Evolutionary conservation across 176 grass and related monocot species (phyloP).

Genomic region (Oryza nivara): DNA sequence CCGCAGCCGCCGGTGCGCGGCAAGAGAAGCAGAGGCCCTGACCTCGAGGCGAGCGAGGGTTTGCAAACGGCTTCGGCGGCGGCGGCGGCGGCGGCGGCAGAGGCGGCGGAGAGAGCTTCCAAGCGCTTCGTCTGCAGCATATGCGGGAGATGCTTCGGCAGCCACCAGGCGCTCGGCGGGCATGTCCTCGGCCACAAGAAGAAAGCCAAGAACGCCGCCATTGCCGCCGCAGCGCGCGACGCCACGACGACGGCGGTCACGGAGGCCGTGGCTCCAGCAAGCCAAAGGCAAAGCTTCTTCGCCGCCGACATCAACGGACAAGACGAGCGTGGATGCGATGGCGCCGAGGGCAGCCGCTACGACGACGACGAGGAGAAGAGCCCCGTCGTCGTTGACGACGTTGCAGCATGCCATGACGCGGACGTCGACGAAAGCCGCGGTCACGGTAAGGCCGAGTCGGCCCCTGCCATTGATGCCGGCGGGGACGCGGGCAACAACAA

Average conservation of each 20-base stretch:
- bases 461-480: not conserved
- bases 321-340: not conserved
- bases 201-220: slow-evolving; percentile 35
- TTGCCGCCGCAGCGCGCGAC: not conserved
- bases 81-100: not conserved
- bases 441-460: not conserved
- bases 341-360: no score
- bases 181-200: slow-evolving; percentile 43
- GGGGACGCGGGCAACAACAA: not conserved
- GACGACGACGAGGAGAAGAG: not conserved
- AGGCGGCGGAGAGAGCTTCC: not conserved
- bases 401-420: not conserved
- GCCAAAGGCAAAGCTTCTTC: not conserved
- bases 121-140: slow-evolving; percentile 16
- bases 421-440: no score
- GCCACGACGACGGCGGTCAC: not conserved
- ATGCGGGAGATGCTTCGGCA: slow-evolving; percentile 25
- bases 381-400: no score
- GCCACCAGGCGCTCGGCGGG: slow-evolving; percentile 31
- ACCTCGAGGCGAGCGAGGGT: no score
- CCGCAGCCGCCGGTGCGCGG: not conserved
- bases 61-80: not conserved
- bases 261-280: not conserved
- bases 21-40: not conserved
- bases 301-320: not conserved